Percentiles rank a stretch among this genome's conserved stretches.
These are phyloP conservation scores for Cytospora piceicola DNA, from an alignment of 2,329 filamentous ascomycete species.

Conservation along the genomic window DNA sequence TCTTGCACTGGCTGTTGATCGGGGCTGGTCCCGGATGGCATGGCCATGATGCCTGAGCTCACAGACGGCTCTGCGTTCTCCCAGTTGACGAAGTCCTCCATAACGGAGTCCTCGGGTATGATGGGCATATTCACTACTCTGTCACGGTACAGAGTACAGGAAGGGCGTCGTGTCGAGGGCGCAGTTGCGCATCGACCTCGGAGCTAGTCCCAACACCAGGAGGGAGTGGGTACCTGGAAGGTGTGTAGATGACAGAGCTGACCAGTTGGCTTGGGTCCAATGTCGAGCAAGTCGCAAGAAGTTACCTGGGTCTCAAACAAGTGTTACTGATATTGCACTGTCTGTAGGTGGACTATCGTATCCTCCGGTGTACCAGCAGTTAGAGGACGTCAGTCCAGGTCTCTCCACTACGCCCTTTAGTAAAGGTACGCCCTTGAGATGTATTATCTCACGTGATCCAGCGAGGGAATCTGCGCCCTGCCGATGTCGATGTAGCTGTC, in stretches of 20 bases:
- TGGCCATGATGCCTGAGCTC: constrained; percentile 34
- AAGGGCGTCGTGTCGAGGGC: constrained; percentile 24
- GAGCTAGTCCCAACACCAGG: background rate
- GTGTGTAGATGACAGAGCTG: constrained; percentile 7
- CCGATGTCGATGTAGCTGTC: background rate
- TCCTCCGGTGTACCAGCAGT: background rate
- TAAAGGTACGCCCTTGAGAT: constrained; percentile 9
- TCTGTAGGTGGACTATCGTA: background rate
- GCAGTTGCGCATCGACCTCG: background rate
- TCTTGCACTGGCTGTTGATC: constrained; percentile 34
- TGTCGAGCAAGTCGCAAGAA: constrained; percentile 6
- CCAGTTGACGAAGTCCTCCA: constrained; percentile 69
- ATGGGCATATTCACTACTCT: constrained; percentile 29
- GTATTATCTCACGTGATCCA: background rate
- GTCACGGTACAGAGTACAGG: constrained; percentile 20
- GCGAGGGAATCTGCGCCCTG: background rate
- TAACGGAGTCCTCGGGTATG: constrained; percentile 34
- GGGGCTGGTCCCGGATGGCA: constrained; percentile 43
- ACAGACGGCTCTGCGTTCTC: constrained; percentile 50
- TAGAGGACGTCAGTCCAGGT: background rate
- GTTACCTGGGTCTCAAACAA: background rate
- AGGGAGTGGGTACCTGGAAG: constrained; percentile 7
- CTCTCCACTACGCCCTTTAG: constrained; percentile 3
- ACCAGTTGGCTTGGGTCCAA: background rate
- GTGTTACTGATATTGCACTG: background rate